A percentile compares a stretch with the other conserved stretches of the same genome.
phyloP scores from a whole-genome alignment of 345 rosid genomes.

The Salix brachista region DNA sequence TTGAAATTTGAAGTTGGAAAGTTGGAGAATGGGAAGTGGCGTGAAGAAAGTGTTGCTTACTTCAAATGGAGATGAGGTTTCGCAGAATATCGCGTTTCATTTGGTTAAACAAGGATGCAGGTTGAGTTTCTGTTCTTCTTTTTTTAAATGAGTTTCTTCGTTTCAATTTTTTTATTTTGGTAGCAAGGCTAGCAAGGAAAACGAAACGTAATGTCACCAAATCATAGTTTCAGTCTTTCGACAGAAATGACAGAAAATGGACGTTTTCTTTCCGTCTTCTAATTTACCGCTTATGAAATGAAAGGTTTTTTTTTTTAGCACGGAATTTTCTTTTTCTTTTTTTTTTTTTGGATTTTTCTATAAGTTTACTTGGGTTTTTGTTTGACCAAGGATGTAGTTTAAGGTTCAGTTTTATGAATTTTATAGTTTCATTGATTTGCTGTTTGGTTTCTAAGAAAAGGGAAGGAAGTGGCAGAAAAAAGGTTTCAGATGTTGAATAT shows the following conservation, averaged over 20 bases:
- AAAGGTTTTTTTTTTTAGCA: not conserved
- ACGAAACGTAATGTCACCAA: not conserved
- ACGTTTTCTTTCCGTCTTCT: not conserved
- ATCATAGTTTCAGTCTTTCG: not conserved
- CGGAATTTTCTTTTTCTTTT: too few relatives aligned
- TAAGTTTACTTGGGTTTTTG: too few relatives aligned
- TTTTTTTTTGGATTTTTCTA: too few relatives aligned
- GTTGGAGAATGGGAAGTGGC: constrained; percentile 38
- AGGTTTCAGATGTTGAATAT: too few relatives aligned
- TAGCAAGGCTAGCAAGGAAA: not conserved
- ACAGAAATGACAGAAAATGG: not conserved
- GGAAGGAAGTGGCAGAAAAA: too few relatives aligned
- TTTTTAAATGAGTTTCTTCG: not conserved
- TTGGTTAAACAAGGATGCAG: constrained; percentile 82
- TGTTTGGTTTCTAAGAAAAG: too few relatives aligned
- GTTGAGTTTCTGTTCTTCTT: constrained; percentile 21
- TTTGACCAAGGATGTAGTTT: too few relatives aligned
- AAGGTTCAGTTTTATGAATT: too few relatives aligned
- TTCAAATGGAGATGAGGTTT: constrained; percentile 70
- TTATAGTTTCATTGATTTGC: too few relatives aligned
- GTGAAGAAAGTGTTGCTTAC: constrained; percentile 75
- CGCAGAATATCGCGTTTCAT: constrained; percentile 60
- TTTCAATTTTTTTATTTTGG: not conserved
- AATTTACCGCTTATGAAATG: not conserved
- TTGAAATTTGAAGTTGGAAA: not conserved